phyloP scores from a whole-genome alignment of 2,329 filamentous ascomycete genomes.

The Aspergillus ochraceoroseus region DNA sequence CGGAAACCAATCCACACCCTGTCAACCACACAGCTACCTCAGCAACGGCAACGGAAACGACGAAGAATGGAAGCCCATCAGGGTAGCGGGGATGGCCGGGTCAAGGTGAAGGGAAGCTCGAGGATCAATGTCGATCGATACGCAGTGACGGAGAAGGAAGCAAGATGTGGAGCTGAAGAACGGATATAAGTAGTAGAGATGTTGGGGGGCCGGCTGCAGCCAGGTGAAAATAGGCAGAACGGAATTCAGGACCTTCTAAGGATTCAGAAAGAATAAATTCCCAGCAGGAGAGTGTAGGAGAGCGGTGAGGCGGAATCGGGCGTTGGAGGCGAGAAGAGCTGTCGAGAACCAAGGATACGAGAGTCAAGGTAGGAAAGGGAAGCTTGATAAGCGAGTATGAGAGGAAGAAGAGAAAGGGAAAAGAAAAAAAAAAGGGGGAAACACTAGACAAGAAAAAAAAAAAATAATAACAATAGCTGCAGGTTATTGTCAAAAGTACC shows the following conservation, averaged over 20 bases:
- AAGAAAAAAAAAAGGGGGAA: slow-evolving; percentile 10
- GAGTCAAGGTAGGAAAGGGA: not conserved
- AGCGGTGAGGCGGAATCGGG: slow-evolving; percentile 22
- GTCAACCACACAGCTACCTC: slow-evolving; percentile 38
- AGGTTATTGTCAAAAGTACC: no score
- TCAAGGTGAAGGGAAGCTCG: not conserved
- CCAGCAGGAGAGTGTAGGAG: slow-evolving; percentile 13
- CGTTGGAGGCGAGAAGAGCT: no score
- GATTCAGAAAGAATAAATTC: not conserved
- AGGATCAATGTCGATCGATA: slow-evolving; percentile 2
- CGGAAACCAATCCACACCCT: slow-evolving; percentile 21
- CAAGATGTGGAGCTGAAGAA: not conserved
- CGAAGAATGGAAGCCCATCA: slow-evolving; percentile 33
- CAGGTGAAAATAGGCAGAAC: not conserved
- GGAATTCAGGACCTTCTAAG: not conserved
- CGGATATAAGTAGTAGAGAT: not conserved
- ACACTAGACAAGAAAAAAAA: no score
- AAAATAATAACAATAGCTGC: no score
- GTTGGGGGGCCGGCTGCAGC: no score
- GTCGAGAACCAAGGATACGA: slow-evolving; percentile 4
- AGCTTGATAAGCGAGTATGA: slow-evolving; percentile 7
- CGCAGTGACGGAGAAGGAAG: slow-evolving; percentile 2
- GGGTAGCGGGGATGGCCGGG: slow-evolving; percentile 20
- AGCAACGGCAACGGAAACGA: slow-evolving; percentile 26
- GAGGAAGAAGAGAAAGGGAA: slow-evolving; percentile 4